Evolutionary conservation across 768 basidiomycete genomes (phyloP), one percentile per base, ranked within the genome.

Genomic region (Cantharellus anzutake): DNA sequence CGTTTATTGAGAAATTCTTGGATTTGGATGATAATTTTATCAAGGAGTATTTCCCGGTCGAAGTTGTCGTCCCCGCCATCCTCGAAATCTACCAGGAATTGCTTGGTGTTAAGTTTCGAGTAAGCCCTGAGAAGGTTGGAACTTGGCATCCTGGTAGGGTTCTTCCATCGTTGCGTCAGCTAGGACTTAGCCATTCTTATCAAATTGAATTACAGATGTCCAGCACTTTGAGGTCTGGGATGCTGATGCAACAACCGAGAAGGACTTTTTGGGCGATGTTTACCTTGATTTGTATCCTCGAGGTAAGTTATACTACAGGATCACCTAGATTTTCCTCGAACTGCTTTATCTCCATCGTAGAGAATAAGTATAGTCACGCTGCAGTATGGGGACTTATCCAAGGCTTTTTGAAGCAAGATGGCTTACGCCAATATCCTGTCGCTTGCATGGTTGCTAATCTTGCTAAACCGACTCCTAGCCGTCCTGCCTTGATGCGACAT

Each of bases 401-500:
- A 0, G 86, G 89, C 11, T 83, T 81, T 66, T 73, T 70, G 34
- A 62, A 59, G 20, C 61, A 76, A 0, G 70, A 79, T 60, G 82
- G 81, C 50, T 75, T 75, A 57, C 77, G 84, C 39, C 75, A 74
- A 67, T 89, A 87, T 68, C 88, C 88, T 2, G 69, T 87, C 56
- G 70, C 82, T 1, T 83, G 84, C 2, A 92, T 92, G 89, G 90
- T 92, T 4, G 89, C 90, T 42, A 92, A 91, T 68, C 77, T 93
- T 5, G 86, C 89, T 3, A 93, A 92, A 67, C 76, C 86, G 2
- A 88, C 86, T 1, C 79, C 82, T 1, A 80, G 82, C 3, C 81
- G 82, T 61, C 87, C 87, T 2, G 87, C 86, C 38, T 41, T 57
- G 11, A 38, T 57, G 37, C 35, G 58, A 55, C 86, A 90, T 62